These are phyloP conservation scores for Oxytropis ochrocephala DNA, from an alignment of 306 rosid species.

Conservation along the genomic window DNA sequence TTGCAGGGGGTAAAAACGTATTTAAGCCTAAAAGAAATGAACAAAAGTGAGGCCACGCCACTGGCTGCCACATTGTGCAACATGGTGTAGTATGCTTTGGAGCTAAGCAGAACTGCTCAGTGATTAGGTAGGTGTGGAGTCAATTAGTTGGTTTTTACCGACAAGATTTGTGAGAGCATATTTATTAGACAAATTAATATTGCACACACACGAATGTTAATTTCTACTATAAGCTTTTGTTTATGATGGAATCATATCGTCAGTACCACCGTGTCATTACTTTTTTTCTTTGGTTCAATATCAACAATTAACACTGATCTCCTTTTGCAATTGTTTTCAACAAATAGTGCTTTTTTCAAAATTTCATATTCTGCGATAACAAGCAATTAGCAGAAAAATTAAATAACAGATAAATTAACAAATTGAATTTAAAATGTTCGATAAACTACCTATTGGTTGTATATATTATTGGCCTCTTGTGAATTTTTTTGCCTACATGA, in stretches of 20 bases:
- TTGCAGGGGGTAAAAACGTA: too few relatives aligned
- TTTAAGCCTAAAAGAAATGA: neutral
- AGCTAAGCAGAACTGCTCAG: neutral
- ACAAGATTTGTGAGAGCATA: constrained; percentile 19
- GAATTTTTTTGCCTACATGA: neutral
- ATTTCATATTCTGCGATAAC: neutral
- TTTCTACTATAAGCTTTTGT: constrained; percentile 8
- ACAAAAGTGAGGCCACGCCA: neutral
- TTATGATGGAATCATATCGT: constrained; percentile 14
- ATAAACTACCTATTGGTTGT: too few relatives aligned
- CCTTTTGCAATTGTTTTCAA: neutral
- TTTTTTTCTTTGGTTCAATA: neutral
- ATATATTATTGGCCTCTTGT: neutral
- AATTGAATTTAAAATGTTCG: too few relatives aligned
- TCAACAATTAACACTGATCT: too few relatives aligned
- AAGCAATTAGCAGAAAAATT: too few relatives aligned
- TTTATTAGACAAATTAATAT: constrained; percentile 20
- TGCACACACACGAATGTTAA: neutral
- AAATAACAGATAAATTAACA: too few relatives aligned
- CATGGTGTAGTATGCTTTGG: neutral
- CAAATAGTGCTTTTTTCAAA: neutral
- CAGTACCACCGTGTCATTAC: neutral
- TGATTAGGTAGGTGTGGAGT: neutral
- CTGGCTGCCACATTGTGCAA: neutral
- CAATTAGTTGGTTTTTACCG: constrained; percentile 3